Evolutionary conservation across 2,329 filamentous ascomycete genomes (phyloP), one percentile per base, ranked within the genome.

Genomic region (Colletotrichum filicis): DNA sequence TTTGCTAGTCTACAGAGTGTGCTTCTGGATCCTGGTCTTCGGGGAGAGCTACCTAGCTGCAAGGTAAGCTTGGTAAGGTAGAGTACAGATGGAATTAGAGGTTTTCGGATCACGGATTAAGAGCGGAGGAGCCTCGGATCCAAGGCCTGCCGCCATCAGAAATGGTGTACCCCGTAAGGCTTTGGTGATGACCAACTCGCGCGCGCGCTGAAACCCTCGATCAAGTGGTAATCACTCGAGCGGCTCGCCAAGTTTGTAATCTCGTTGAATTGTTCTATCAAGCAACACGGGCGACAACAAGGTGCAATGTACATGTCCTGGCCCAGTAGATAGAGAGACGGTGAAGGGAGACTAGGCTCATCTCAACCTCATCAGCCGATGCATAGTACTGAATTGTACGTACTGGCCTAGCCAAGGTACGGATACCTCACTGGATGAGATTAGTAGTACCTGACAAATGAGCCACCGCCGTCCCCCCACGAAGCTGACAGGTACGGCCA

Each of bases 381-480:
- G 37, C 3, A 16, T 49, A 49, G 42, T n/a, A n/a, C 19, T 11
- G 19, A 49, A 4, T 3, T n/a, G 19, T 49, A 49, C 42, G 19
- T 46, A 8, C 16, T 35, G 32, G 32, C 1, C 9, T 35, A 12
- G 32, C 32, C 32, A 11, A 35, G 32, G 32, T 35, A 35, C 32
- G 32, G 11, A 35, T 12, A 35, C 4, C 32, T 35, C 3, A 5
- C 32, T 12, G 32, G 19, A 56, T 8, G 12, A n/a, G 32, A 65
- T 65, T 65, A 65, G 52, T 46, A 30, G 62, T 65, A 22, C 55
- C 52, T 65, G 62, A 57, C 62, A 65, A 57, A 65, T 65, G 62
- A 5, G 14, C 22, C 19, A n/a, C 52, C 42, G 19, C 49, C 52
- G 9, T 30, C 62, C 62, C 62, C 62, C 19, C 19, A 26, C 62